Base-by-base conservation (phyloP, 1,284 basidiomycete genomes). In the Sanghuangporus sanghuang region DNA sequence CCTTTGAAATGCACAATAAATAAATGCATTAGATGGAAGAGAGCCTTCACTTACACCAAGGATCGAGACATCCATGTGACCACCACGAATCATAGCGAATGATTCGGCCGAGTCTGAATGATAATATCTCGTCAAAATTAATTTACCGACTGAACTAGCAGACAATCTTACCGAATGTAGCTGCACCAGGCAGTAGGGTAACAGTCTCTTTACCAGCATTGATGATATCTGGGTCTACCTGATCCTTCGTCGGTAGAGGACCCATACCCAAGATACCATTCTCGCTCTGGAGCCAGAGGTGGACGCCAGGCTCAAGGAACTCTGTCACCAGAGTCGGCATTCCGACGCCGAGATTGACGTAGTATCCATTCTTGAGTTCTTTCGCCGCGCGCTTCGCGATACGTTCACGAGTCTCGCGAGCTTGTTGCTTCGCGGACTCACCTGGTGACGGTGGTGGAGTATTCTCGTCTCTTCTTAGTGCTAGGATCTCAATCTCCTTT, bases 161-260 rank as follows among this genome's bases (percentile, higher is more conserved):
- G 14, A 16, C 54, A 12, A 49, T 70, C 75, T 61, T 61, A 89
- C 90, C 96, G 72, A 98, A 98, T 2, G 95, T 81, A 5, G 94
- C 89, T 18, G 95, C 94, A 57, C 96, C 96, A 50, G 96, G 95
- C 23, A 97, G 80, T 6, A 98, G 81, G 3, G 95, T 96, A 63
- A 94, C 86, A 5, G 96, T 97, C 77, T 98, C 95, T 75, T 98
- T 98, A 46, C 96, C 96, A 54, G 96, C 96, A 72, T 96, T 96
- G 72, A 96, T 93, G 67, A 96, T 84, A 72, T 96, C 94, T 55
- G 92, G 85, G 74, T 97, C 95, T n/a, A 96, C 82, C 73, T 96
- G 81, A 44, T 90, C 84, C 75, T 87, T 81, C 9, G 91, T 92
- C 16, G 95, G 95, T 74, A 95, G 96, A 49, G 95, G 94, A 1